Base-by-base conservation (phyloP, 805 yeast genomes). In the Clavispora asparagi region DNA sequence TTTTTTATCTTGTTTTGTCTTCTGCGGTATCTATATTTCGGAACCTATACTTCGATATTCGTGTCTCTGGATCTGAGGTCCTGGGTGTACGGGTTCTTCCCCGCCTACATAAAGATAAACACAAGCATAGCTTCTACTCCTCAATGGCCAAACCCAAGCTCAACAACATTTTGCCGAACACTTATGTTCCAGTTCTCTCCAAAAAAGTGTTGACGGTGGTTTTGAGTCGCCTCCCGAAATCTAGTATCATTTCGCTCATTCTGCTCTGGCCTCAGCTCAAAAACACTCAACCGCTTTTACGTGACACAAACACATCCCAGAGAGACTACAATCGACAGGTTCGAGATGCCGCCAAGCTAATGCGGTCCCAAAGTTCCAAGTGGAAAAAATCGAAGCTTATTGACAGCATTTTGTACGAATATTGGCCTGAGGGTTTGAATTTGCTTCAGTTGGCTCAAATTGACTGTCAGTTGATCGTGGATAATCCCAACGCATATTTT, bases 361-460 rank as follows among this genome's bases (percentile, higher is more conserved):
- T 54, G 51, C 36, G 30, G 19, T 27, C 37, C 12, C 36, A 41
- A 19, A 8, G 17, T 4, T n/a, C 49, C 3, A 56, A 57, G 42
- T 48, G 60, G 39, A 59, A 62, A 9, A 71, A 70, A 47, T 48
- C 62, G 31, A 54, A 59, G 33, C 49, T 70, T 7, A 64, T 81
- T 6, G 81, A 80, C 47, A 58, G 62, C 31, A 65, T 81, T n/a
- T 48, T 79, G 8, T 69, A 61, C 35, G 74, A 76, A 12, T 75
- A 67, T 52, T 84, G 87, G 77, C 64, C 74, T 1, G 54, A 62
- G 6, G 89, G 89, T 0, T 59, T 84, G 38, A 83, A 82, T 52
- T 63, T 83, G 1, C 67, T 81, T 14, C 95, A 87, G 58, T 58
- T 82, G 36, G 83, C 94, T 0, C 89, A 85, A 49, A 64, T 85